Evolutionary conservation across 1,284 basidiomycete species (phyloP).

Genomic region (Irpex rosettiformis): DNA sequence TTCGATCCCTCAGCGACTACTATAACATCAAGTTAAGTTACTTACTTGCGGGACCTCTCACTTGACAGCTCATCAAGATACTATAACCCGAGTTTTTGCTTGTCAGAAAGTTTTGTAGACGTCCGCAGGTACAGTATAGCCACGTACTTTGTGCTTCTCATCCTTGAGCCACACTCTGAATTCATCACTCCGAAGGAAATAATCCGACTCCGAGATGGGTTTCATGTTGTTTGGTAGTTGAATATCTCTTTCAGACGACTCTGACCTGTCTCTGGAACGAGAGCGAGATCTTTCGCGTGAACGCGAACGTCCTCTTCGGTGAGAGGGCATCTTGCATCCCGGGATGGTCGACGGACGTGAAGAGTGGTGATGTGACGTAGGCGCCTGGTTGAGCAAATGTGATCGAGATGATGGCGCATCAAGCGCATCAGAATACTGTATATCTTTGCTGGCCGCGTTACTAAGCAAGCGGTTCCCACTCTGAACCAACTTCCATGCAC

Average conservation of each 20-base stretch:
- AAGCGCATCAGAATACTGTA: not conserved
- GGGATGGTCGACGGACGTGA: no score
- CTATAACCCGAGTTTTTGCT: conserved; percentile 30
- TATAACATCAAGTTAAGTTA: conserved; percentile 15
- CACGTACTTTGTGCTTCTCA: conserved; percentile 67
- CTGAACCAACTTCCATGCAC: not conserved
- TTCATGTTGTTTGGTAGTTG: conserved; percentile 50
- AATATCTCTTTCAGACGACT: conserved; percentile 39
- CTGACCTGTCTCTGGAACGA: conserved; percentile 32
- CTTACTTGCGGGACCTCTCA: conserved; percentile 70
- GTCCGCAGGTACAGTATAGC: not conserved
- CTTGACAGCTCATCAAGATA: conserved; percentile 77
- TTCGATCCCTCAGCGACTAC: conserved; percentile 27
- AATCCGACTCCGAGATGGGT: conserved; percentile 67
- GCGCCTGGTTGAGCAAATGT: not conserved
- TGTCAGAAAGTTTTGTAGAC: not conserved
- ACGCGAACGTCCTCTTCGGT: conserved; percentile 20
- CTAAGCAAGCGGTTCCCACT: not conserved
- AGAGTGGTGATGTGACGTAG: not conserved
- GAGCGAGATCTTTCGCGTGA: conserved; percentile 25
- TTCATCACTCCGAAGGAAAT: conserved; percentile 75
- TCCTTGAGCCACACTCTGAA: conserved; percentile 77
- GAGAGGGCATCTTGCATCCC: conserved; percentile 25
- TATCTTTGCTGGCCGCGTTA: not conserved
- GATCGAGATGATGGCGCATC: not conserved